Conservation (phyloP, 768 basidiomycete genomes). For the Trametes meyenii region DNA sequence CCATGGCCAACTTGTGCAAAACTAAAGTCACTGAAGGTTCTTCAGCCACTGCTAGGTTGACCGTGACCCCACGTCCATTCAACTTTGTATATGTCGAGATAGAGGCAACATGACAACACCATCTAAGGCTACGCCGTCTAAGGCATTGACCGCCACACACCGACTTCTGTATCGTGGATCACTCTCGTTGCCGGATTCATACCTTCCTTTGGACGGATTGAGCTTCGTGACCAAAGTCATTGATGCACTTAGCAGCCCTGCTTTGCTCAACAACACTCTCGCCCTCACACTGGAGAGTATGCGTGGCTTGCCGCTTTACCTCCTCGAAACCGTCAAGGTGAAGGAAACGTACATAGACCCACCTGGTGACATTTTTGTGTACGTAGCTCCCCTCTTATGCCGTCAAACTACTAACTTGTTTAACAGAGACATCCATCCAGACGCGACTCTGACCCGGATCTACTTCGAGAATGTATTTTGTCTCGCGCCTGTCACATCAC, state of each 20-base stretch:
- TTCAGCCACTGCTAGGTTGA: no score
- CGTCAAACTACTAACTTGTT: background rate
- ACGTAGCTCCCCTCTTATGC: conserved; percentile 37
- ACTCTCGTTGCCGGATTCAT: conserved; percentile 72
- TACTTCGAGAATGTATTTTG: conserved; percentile 78
- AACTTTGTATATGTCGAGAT: no score
- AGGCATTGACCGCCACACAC: conserved; percentile 31
- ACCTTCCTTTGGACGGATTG: conserved; percentile 71
- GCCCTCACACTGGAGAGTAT: conserved; percentile 78
- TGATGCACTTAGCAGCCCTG: conserved; percentile 15
- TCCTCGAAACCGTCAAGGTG: conserved; percentile 56
- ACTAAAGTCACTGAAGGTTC: no score
- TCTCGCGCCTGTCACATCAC: conserved; percentile 41
- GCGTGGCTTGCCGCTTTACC: conserved; percentile 69
- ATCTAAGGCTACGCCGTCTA: conserved; percentile 2
- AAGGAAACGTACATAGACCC: conserved; percentile 63
- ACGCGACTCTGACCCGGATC: conserved; percentile 57
- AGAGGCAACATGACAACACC: no score
- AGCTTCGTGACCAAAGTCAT: conserved; percentile 50
- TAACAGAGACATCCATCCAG: conserved; percentile 69
- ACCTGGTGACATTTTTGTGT: conserved; percentile 46
- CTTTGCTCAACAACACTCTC: conserved; percentile 65
- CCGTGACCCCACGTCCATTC: no score
- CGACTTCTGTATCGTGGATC: conserved; percentile 79
- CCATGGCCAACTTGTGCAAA: no score